A percentile compares a stretch with the other conserved stretches of the same genome.
phyloP scores from a whole-genome alignment of 2,329 filamentous ascomycete species.

The Calonectria crousiana region DNA sequence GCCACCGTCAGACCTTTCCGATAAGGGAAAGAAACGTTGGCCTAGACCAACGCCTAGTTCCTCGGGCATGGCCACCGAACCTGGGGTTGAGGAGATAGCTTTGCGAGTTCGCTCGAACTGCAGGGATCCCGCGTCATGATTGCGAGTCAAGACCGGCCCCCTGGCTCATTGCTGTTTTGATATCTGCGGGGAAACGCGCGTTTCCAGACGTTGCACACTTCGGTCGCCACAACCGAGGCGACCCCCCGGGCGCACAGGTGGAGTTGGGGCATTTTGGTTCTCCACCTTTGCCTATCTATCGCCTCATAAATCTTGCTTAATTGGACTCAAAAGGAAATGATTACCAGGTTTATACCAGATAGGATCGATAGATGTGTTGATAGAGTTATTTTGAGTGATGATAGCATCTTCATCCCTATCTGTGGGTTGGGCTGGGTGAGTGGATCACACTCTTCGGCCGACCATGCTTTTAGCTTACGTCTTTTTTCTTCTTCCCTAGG shows the following conservation, averaged over 20 bases:
- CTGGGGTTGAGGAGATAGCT: neutral
- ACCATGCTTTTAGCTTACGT: neutral
- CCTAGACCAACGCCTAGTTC: neutral
- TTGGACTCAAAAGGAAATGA: neutral
- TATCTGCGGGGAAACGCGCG: neutral
- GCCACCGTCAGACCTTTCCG: neutral
- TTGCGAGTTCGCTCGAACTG: neutral
- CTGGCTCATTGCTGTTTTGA: neutral
- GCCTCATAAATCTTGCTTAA: neutral
- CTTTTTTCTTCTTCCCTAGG: neutral
- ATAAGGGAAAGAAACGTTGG: neutral
- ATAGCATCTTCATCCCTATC: neutral
- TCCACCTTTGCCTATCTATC: neutral
- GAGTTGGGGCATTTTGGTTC: neutral
- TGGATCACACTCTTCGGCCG: neutral
- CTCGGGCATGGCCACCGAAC: neutral
- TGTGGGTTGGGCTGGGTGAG: neutral
- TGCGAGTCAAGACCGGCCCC: neutral
- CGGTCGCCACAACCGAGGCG: neutral
- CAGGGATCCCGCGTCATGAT: neutral
- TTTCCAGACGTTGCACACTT: neutral
- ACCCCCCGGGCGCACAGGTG: neutral
- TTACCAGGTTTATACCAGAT: neutral
- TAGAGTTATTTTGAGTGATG: neutral
- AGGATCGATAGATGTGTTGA: neutral